phyloP scores from a whole-genome alignment of 1,284 basidiomycete species.

The Coniferiporia weirii region DNA sequence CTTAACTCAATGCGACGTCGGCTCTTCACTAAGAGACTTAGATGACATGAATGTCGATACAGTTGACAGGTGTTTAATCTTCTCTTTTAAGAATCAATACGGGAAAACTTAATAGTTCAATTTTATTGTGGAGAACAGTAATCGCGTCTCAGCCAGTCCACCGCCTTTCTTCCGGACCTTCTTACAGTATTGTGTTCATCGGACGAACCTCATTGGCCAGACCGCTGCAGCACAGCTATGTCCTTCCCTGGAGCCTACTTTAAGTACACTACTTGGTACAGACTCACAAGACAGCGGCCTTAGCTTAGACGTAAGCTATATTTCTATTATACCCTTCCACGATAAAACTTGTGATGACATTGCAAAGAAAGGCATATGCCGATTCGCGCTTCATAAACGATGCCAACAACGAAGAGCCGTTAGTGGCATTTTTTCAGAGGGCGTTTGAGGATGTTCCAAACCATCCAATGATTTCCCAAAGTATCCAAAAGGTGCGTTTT shows the following conservation, averaged over 20 bases:
- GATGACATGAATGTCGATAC: slow-evolving; percentile 21
- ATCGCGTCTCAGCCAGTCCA: neutral
- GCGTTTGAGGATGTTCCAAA: slow-evolving; percentile 55
- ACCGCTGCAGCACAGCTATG: neutral
- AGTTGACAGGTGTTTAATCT: neutral
- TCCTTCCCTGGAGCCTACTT: neutral
- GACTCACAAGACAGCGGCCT: slow-evolving; percentile 7
- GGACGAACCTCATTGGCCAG: slow-evolving; percentile 13
- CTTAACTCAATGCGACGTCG: slow-evolving; percentile 27
- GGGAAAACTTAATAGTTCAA: neutral
- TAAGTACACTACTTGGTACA: slow-evolving; percentile 7
- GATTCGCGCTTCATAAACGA: slow-evolving; percentile 58
- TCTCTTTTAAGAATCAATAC: neutral
- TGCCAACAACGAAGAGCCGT: slow-evolving; percentile 43
- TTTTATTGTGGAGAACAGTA: neutral
- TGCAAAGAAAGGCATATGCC: slow-evolving; percentile 45
- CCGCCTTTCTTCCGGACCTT: slow-evolving; percentile 12
- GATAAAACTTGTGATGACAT: neutral
- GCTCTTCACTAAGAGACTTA: neutral
- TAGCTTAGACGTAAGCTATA: slow-evolving; percentile 1
- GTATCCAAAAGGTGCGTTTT: slow-evolving; percentile 49
- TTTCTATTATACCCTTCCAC: neutral
- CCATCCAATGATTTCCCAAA: slow-evolving; percentile 53
- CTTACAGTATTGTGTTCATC: slow-evolving; percentile 12
- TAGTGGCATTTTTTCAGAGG: slow-evolving; percentile 42